Base-by-base conservation (phyloP, 176 grass and related monocot species). In the Lolium rigidum region DNA sequence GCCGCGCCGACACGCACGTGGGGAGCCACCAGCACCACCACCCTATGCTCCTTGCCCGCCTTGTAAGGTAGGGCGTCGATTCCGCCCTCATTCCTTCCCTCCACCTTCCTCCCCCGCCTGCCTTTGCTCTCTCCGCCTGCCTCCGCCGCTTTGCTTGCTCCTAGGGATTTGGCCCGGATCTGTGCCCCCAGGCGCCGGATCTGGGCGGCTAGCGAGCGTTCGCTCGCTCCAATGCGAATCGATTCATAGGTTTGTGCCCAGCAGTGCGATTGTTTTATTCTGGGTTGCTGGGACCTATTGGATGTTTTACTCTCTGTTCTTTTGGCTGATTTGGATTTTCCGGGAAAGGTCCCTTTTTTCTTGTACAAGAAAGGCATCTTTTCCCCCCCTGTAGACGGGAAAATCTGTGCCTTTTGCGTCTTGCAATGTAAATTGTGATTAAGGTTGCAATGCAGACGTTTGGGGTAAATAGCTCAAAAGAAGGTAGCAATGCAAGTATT, bases 1-100 rank as follows among this genome's bases (percentile, higher is more conserved):
- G 55, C 58, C 46, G 46, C 46, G 76, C 37, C 11, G 70, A 37
- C 70, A 84, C 76, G 80, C 90, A 82, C 81, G 90, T 88, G 90
- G 77, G 49, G 68, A 52, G 74, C 74, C 26, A 64, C 26, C 59
- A 31, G 72, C 31, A 26, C 82, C 77, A 15, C 44, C 79, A 47
- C 8, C 81, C 35, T 85, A 82, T 85, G 86, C 86, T 85, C 82
- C 78, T 88, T 76, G 78, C 86, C 90, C 63, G 77, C 82, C 83
- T 68, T 46, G 71, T 78, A 88, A 91, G 89, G 89, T 85, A 77
- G 63, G 77, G 61, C 57, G 62, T 91, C 86, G 70, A 80, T 91
- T 85, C 82, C 82, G 52, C 59, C 26, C 18, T 26, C 18, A 44
- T 44, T 44, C 77, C 5, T 76, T 52, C 47, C 54, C 10, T 16